phyloP scores from a whole-genome alignment of 2,329 filamentous ascomycete genomes.

The Fusarium chaquense region DNA sequence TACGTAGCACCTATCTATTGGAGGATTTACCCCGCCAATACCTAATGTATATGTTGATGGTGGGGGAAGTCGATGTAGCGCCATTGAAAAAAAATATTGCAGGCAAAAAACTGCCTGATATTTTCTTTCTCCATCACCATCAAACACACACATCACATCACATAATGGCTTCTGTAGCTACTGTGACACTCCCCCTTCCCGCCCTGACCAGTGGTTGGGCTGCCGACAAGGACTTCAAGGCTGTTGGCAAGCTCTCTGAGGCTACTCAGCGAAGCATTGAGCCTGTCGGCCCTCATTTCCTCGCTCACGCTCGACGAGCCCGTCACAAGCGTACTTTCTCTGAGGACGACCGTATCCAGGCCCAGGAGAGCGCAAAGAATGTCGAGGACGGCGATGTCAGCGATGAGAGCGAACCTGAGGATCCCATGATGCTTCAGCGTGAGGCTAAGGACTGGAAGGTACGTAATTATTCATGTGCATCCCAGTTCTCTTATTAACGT shows the following conservation, averaged over 20 bases:
- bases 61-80: constrained; percentile 36
- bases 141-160: constrained; percentile 37
- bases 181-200: constrained; percentile 76
- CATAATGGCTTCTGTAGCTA: constrained; percentile 73
- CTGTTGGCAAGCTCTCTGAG: constrained; percentile 79
- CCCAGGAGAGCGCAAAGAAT: constrained; percentile 94
- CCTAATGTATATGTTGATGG: constrained; percentile 19
- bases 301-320: constrained; percentile 94
- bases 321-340: constrained; percentile 98
- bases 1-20: no score
- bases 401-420: constrained; percentile 94
- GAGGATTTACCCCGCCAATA: constrained; percentile 45
- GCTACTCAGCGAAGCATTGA: constrained; percentile 90
- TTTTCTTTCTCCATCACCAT: constrained; percentile 40
- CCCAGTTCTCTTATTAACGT: background rate
- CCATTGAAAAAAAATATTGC: constrained; percentile 36
- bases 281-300: constrained; percentile 96
- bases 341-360: constrained; percentile 97
- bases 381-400: constrained; percentile 90
- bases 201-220: constrained; percentile 83
- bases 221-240: constrained; percentile 92
- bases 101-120: constrained; percentile 30
- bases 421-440: constrained; percentile 88
- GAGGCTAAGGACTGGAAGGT: constrained; percentile 99
- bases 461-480: constrained; percentile 42